These are phyloP conservation scores for Cladosporium colombiae DNA, from an alignment of 2,329 filamentous ascomycete species.

Conservation along the genomic window DNA sequence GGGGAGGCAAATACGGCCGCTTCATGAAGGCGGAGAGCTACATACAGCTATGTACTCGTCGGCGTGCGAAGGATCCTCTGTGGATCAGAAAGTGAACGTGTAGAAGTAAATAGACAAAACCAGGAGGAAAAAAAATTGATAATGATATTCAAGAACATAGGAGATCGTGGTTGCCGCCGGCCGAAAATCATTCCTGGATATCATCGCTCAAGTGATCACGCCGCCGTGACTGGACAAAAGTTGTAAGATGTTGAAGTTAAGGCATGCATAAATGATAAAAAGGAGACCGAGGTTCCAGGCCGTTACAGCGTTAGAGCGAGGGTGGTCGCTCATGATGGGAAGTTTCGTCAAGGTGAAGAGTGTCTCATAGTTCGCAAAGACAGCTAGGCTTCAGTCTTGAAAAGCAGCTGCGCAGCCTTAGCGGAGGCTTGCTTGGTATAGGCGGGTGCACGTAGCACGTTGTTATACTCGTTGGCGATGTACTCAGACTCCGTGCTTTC, in stretches of 20 bases:
- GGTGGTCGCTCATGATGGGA: background rate
- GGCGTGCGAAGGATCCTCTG: background rate
- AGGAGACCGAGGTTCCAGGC: background rate
- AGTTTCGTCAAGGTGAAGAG: background rate
- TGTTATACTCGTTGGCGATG: background rate
- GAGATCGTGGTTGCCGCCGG: constrained; percentile 14
- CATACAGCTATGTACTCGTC: constrained; percentile 20
- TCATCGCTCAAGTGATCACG: constrained; percentile 2
- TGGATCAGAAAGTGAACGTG: background rate
- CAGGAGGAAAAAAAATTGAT: background rate
- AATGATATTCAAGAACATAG: background rate
- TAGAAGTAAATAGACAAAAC: background rate
- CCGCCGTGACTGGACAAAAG: background rate
- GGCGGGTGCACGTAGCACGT: constrained; percentile 3
- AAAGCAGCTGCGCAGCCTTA: constrained; percentile 9
- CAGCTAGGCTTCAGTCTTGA: background rate
- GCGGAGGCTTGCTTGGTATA: background rate
- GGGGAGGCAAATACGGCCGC: background rate
- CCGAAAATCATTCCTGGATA: constrained; percentile 17
- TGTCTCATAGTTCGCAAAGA: background rate
- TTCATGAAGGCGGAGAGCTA: constrained; percentile 3
- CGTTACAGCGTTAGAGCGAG: background rate
- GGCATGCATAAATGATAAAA: background rate
- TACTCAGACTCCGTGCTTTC: background rate
- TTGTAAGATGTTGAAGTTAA: background rate